Evolutionary conservation across 2,329 filamentous ascomycete species (phyloP), one percentile per base, ranked within the genome.

Genomic region (Colletotrichum cuscutae): DNA sequence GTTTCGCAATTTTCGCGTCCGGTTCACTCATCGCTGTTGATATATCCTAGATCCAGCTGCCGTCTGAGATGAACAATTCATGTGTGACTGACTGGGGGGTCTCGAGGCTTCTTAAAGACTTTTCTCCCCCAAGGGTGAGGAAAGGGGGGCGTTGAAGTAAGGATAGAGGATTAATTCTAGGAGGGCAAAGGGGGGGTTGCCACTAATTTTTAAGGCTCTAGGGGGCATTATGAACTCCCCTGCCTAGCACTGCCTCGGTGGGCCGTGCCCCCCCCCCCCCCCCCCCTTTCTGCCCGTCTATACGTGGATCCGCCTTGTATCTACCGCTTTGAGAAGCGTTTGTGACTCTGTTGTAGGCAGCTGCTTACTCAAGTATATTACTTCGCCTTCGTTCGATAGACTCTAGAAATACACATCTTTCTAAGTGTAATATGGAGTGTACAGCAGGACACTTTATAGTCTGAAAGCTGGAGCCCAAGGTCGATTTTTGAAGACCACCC

Each of bases 201-300:
- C 54, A 57, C 54, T 59, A 66, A 59, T n/a, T 32, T 11, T 32
- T 66, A 59, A 66, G 37, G 54, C 19, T 22, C 7, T 7, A 58
- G 12, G n/a, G 54, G 54, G 30, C 63, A 24, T 42, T 8, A 35
- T 35, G n/a, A 26, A 32, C 22, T 12, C 64, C 53, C 64, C 64
- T 66, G 35, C n/a, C 2, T 35, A 32, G 64, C 64, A 66, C 64
- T 58, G 64, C 64, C 64, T 30, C 52, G n/a, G n/a, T 24, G n/a
- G 12, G 8, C 49, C 49, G 52, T 30, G 22, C 22, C 12, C 30
- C 7, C 30, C 3, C 8, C 30, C 30, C 30, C 30, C 30, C 30
- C 30, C 30, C 30, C 30, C 30, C 30, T 8, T 32, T 30, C 1
- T 30, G 30, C 30, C 30, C 8, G 9, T 15, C 53, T 32, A 32